Evolutionary conservation across 2,329 filamentous ascomycete species (phyloP), one percentile per base, ranked within the genome.

Genomic region (Colletotrichum sp.): DNA sequence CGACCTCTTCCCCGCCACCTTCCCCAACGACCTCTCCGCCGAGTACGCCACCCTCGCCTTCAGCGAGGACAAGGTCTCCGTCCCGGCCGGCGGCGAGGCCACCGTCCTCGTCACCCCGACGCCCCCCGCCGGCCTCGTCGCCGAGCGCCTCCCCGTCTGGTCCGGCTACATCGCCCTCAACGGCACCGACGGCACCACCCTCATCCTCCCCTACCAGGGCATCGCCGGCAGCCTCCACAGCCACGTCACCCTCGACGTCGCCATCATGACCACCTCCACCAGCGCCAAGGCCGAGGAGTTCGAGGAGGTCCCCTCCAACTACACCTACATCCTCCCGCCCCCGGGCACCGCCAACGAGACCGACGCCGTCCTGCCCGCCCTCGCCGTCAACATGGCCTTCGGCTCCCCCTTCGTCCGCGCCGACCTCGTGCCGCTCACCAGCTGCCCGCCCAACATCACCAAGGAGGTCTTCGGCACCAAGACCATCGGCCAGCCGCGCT

Each of bases 31-130:
- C 10, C 80, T 87, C 8, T 80, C 84, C 1, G 78, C 81, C n/a
- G 81, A 83, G 30, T 84, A 84, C 57, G 89, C 89, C 12, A 84
- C 83, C 2, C 78, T 91, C 34, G 79, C 80, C 57, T 86, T 91
- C 68, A 85, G 82, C 78, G 79, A 83, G 67, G 81, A 84, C 77
- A 83, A 85, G 26, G 82, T 92, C 66, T 88, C 86, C 1, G 79
- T 91, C 13, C 79, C 80, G 2, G 83, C 85, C 5, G 85, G 84
- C 9, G 80, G 88, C 73, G 84, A 85, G n/a, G 85, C 87, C 75
- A 85, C 85, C 0, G 81, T 91, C 69, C 82, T 85, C n/a, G 88
- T 91, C 15, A 83, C 83, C 0, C 85, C 87, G 4, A 86, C 83
- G 1, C 84, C 86, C 1, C 88, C 88, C 1, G 74, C 79, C 78